These are phyloP conservation scores for Shiraia bambusicola DNA, from an alignment of 2,329 filamentous ascomycete species.

Conservation along the genomic window DNA sequence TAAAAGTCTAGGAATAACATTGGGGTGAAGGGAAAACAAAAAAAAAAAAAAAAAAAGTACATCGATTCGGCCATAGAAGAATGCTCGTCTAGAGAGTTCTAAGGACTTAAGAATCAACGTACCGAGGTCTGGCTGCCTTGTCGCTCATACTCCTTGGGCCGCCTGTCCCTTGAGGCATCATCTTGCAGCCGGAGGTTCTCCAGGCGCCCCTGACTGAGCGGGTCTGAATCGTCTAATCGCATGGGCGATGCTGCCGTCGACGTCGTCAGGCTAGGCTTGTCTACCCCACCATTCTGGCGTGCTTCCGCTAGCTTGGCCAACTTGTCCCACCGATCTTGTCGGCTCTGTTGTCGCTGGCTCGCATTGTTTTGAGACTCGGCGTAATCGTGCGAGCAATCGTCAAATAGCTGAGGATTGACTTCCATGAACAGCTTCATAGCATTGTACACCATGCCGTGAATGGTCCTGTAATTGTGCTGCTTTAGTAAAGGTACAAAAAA, in stretches of 20 bases:
- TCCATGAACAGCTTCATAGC: constrained; percentile 99
- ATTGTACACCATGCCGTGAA: constrained; percentile 99
- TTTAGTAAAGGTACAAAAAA: constrained; percentile 16
- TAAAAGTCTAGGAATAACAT: constrained; percentile 43
- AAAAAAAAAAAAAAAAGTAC: too few relatives aligned
- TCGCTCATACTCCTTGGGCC: constrained; percentile 45
- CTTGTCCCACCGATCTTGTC: constrained; percentile 87
- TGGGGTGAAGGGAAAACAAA: too few relatives aligned
- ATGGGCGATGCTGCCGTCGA: constrained; percentile 45
- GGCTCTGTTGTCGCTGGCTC: constrained; percentile 75
- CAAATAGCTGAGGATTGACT: constrained; percentile 96
- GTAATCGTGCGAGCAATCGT: constrained; percentile 98
- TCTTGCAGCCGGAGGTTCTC: constrained; percentile 91
- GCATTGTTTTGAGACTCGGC: constrained; percentile 94
- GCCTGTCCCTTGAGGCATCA: constrained; percentile 50
- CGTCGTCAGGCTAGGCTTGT: constrained; percentile 18
- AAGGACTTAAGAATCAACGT: constrained; percentile 48
- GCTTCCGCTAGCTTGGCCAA: constrained; percentile 78
- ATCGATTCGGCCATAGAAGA: constrained; percentile 43
- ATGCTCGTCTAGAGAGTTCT: constrained; percentile 42
- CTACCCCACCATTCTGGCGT: constrained; percentile 56
- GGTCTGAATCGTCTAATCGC: constrained; percentile 72
- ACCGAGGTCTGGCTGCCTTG: constrained; percentile 45
- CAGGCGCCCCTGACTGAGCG: constrained; percentile 76
- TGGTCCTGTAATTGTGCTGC: constrained; percentile 64